These are phyloP conservation scores for Naganishia sp. DNA, from an alignment of 1,284 basidiomycete genomes.

Conservation along the genomic window DNA sequence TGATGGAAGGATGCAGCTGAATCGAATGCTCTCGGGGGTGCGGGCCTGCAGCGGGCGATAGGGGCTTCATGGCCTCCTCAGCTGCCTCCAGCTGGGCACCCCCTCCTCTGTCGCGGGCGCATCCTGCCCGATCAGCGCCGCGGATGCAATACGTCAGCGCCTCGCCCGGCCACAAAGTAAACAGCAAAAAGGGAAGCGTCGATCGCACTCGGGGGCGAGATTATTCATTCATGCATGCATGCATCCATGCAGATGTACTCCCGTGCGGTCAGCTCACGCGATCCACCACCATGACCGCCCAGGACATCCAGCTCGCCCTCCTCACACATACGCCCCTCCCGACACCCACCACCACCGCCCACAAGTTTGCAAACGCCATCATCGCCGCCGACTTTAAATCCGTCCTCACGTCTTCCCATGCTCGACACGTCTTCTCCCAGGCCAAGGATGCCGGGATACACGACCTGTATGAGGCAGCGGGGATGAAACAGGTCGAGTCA, in stretches of 20 bases:
- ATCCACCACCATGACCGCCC: not conserved
- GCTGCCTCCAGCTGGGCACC: too few species aligned
- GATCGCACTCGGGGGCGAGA: not conserved
- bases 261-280: not conserved
- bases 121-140: too few species aligned
- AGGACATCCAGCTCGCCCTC: constrained; percentile 16
- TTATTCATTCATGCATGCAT: not conserved
- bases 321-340: constrained; percentile 1
- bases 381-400: constrained; percentile 25
- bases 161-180: constrained; percentile 8
- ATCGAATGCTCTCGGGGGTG: too few species aligned
- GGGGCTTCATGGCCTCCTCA: too few species aligned
- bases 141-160: too few species aligned
- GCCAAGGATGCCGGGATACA: constrained; percentile 1
- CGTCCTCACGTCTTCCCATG: constrained; percentile 6
- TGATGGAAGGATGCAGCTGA: not conserved
- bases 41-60: too few species aligned
- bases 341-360: constrained; percentile 8
- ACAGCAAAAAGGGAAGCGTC: constrained; percentile 4
- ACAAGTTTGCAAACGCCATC: constrained; percentile 40
- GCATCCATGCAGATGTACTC: not conserved
- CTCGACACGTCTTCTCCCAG: constrained; percentile 1
- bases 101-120: too few species aligned
- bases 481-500: not conserved
- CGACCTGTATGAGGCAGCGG: constrained; percentile 14